Conservation (phyloP, 495 filamentous ascomycete genomes). For the Neurospora sp. region DNA sequence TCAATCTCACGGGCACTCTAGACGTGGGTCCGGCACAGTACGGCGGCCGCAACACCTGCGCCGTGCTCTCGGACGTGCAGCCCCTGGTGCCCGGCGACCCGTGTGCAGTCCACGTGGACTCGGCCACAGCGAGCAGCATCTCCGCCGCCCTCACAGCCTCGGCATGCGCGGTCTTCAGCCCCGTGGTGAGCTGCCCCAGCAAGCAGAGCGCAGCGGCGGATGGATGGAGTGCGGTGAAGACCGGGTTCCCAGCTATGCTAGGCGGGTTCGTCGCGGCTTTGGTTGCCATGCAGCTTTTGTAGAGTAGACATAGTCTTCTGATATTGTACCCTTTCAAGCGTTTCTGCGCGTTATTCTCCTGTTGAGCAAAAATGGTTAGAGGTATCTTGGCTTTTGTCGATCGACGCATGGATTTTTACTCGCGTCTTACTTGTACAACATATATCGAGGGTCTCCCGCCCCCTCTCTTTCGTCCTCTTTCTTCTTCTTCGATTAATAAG, state of each 20-base stretch:
- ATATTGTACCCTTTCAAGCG: too few species aligned
- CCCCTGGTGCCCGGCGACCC: slow-evolving; percentile 6
- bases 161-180: slow-evolving; percentile 3
- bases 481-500: too few species aligned
- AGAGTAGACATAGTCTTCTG: background rate
- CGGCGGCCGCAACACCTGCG: slow-evolving; percentile 15
- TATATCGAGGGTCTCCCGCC: too few species aligned
- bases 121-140: slow-evolving; percentile 3
- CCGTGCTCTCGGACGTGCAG: slow-evolving; percentile 5
- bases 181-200: slow-evolving; percentile 10
- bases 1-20: slow-evolving; percentile 20
- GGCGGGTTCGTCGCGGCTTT: background rate
- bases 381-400: too few species aligned
- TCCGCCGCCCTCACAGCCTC: slow-evolving; percentile 19
- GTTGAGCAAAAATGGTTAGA: too few species aligned
- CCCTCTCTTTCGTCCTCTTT: too few species aligned
- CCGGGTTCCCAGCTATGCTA: background rate
- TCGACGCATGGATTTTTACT: too few species aligned
- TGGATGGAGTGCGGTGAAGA: background rate
- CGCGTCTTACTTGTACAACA: too few species aligned
- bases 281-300: background rate
- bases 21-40: slow-evolving; percentile 4
- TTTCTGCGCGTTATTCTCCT: too few species aligned
- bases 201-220: background rate
- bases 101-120: slow-evolving; percentile 1